Evolutionary conservation across 352 stramenopile species (phyloP).

Genomic region (Globisporangium spiculum): DNA sequence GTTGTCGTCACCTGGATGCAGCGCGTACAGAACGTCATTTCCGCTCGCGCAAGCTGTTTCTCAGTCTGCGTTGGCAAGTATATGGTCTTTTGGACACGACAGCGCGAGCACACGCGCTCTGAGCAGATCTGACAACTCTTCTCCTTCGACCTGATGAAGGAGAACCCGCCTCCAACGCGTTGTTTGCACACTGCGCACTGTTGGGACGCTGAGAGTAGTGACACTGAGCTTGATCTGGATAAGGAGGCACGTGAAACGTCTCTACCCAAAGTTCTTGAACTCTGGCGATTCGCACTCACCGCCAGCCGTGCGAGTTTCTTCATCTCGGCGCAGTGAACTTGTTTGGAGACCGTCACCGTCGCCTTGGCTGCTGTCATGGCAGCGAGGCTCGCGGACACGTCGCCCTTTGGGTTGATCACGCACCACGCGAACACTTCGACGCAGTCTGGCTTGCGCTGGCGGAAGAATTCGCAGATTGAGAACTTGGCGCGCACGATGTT

Average conservation of each 20-base stretch:
- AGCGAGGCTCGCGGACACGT: neutral
- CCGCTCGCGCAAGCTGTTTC: conserved; percentile 21
- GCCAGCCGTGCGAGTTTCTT: neutral
- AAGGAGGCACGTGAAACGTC: too few relatives aligned
- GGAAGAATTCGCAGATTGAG: conserved; percentile 7
- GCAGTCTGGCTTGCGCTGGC: neutral
- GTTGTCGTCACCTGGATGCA: conserved; percentile 21
- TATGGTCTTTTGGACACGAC: conserved; percentile 20
- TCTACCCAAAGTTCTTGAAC: too few relatives aligned
- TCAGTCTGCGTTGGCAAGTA: conserved; percentile 21
- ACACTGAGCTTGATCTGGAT: too few relatives aligned
- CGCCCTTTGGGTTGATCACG: neutral
- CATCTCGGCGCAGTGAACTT: too few relatives aligned
- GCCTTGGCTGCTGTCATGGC: neutral
- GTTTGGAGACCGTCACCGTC: neutral
- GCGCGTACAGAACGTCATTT: conserved; percentile 27
- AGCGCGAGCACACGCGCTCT: conserved; percentile 23
- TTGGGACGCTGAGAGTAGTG: too few relatives aligned
- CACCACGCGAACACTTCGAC: neutral
- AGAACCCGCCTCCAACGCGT: neutral
- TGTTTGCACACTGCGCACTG: neutral
- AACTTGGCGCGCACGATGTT: neutral
- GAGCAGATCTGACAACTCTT: conserved; percentile 5
- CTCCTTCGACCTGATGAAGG: neutral
- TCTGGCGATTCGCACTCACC: too few relatives aligned